phyloP scores from a whole-genome alignment of 371 early-diverging fungal species.

The Mucor saturninus region DNA sequence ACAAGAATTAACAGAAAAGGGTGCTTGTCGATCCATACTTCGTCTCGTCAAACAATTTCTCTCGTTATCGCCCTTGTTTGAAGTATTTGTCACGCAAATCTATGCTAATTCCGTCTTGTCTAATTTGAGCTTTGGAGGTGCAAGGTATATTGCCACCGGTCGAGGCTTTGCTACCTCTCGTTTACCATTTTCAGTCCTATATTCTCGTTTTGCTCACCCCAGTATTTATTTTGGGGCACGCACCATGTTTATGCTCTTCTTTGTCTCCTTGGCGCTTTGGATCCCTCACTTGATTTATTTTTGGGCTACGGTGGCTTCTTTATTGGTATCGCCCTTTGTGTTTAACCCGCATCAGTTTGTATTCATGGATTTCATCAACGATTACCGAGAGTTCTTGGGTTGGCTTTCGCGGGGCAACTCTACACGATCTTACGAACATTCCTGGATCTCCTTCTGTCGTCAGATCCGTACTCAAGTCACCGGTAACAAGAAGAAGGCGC shows the following conservation, averaged over 20 bases:
- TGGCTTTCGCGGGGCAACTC: slow-evolving; percentile 83
- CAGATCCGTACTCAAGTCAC: slow-evolving; percentile 75
- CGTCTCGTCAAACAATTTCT: slow-evolving; percentile 85
- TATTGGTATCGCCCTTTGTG: slow-evolving; percentile 79
- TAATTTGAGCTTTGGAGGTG: slow-evolving; percentile 86
- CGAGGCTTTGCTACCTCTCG: slow-evolving; percentile 90
- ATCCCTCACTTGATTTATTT: slow-evolving; percentile 83
- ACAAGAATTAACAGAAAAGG: slow-evolving; percentile 88
- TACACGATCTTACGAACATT: slow-evolving; percentile 62
- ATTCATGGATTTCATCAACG: slow-evolving; percentile 73
- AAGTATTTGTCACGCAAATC: slow-evolving; percentile 90
- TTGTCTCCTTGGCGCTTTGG: slow-evolving; percentile 76
- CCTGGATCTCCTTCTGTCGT: slow-evolving; percentile 86
- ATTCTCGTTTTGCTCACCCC: slow-evolving; percentile 80
- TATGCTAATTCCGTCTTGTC: slow-evolving; percentile 83
- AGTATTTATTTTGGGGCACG: slow-evolving; percentile 85
- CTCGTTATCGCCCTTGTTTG: slow-evolving; percentile 86
- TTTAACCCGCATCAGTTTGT: slow-evolving; percentile 90
- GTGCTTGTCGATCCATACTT: slow-evolving; percentile 70
- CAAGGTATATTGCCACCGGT: slow-evolving; percentile 88
- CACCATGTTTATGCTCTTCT: slow-evolving; percentile 73
- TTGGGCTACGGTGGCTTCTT: slow-evolving; percentile 78
- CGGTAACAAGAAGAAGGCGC: slow-evolving; percentile 48
- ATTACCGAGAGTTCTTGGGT: slow-evolving; percentile 79
- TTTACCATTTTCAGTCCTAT: slow-evolving; percentile 78